Evolutionary conservation across 2,329 filamentous ascomycete genomes (phyloP), one percentile per base, ranked within the genome.

Genomic region (Gaeumannomyces sp.): DNA sequence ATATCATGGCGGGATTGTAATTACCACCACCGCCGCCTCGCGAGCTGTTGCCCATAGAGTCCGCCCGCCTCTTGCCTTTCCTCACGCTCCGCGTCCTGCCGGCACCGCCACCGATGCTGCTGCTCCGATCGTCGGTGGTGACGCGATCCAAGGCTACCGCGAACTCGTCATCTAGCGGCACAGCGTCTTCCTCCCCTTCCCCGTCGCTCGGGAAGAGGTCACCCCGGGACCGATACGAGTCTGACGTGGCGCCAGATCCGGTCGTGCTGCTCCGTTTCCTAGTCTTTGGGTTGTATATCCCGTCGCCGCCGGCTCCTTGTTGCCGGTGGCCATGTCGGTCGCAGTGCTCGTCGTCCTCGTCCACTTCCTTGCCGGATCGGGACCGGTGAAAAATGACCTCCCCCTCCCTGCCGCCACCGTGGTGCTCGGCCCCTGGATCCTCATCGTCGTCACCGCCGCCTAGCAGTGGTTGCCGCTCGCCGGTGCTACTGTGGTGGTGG

Each of bases 131-230:
- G n/a, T 95, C 92, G 22, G 83, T 84, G 6, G 31, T 29, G 69
- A 89, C 86, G 63, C 90, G 85, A 66, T 93, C 89, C 67, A 97
- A 81, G 3, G 88, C 87, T 74, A 96, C 88, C 3, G 93, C 91
- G 70, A 98, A 96, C 72, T 97, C 93, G 73, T 97, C 94, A 71
- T 94, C 92, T 25, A 98, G 78, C 16, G 93, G 91, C n/a, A 97
- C 86, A 0, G 94, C 94, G 76, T 98, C 94, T 74, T 96, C 93
- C 68, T 96, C 92, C 64, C 93, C 92, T 71, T 89, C 86, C 60
- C 84, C 86, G 67, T 96, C 93, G 71, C 93, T 97, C 0, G 92
- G 92, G 69, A 97, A 95, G 16, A 98, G 80, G 76, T 98, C 94
- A 2, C 93, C 93, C 60, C 94, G 83, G 14, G 93, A 97, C 71